phyloP scores from a whole-genome alignment of 75 land plant species.

The Selaginella tamariscina region DNA sequence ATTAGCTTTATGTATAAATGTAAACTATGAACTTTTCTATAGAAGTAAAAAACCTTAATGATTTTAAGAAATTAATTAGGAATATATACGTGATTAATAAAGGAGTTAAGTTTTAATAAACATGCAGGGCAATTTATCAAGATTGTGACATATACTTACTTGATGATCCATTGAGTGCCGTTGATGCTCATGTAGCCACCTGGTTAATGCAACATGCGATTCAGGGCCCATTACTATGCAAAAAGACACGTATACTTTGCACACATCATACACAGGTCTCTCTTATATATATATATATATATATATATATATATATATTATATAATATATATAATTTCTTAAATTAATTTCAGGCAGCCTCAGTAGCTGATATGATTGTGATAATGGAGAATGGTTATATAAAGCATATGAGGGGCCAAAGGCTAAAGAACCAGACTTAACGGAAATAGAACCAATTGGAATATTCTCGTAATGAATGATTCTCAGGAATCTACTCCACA shows the following conservation, averaged over 20 bases:
- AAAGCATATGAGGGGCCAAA: slow-evolving; percentile 22
- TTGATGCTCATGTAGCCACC: slow-evolving; percentile 83
- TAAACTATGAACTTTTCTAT: too few relatives aligned
- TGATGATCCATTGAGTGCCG: slow-evolving; percentile 95
- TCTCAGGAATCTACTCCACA: too few relatives aligned
- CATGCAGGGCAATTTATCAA: slow-evolving; percentile 84
- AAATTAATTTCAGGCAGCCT: slow-evolving; percentile 44
- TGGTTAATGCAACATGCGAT: slow-evolving; percentile 58
- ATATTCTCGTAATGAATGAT: too few relatives aligned
- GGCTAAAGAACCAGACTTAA: not conserved
- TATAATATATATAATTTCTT: slow-evolving; percentile 4
- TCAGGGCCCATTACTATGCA: slow-evolving; percentile 42
- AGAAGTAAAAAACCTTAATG: too few relatives aligned
- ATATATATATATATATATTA: not conserved
- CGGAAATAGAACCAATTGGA: too few relatives aligned
- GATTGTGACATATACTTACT: slow-evolving; percentile 62
- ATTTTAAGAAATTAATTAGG: too few relatives aligned
- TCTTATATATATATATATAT: not conserved
- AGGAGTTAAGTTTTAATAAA: too few relatives aligned
- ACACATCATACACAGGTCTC: slow-evolving; percentile 73
- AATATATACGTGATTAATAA: too few relatives aligned
- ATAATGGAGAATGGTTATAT: slow-evolving; percentile 71
- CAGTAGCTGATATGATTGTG: slow-evolving; percentile 59
- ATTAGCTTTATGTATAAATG: not conserved
- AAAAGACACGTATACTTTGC: slow-evolving; percentile 58